Percentiles rank a stretch among this genome's conserved stretches.
Conservation (phyloP, 148 eudicot species). For the Rhododendron henanense region DNA sequence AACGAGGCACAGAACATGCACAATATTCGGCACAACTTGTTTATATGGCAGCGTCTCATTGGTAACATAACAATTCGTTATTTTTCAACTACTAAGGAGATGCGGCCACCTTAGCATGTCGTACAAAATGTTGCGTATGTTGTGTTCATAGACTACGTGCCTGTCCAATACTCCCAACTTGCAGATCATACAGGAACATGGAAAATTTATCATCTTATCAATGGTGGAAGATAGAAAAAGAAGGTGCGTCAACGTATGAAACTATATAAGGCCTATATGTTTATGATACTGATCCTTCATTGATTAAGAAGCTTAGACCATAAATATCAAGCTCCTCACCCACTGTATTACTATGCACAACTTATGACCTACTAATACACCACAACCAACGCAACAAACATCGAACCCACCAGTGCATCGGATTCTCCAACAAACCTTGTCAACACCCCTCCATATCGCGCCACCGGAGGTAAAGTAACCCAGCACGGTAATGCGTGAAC, state of each 20-base stretch:
- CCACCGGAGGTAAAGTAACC: constrained; percentile 83
- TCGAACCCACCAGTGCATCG: not conserved
- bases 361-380: constrained; percentile 1
- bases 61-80: not conserved
- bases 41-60: not conserved
- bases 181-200: not conserved
- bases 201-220: not conserved
- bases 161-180: not conserved
- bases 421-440: not conserved
- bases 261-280: not conserved
- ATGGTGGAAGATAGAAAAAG: not conserved
- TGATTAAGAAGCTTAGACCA: not conserved
- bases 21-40: not conserved
- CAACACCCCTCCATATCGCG: constrained; percentile 83
- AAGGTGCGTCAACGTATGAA: not conserved
- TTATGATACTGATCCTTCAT: not conserved
- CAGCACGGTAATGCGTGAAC: constrained; percentile 80
- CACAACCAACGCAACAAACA: not conserved
- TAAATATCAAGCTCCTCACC: not conserved
- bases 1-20: not conserved
- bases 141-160: not conserved
- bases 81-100: too few species aligned
- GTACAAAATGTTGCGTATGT: too few species aligned
- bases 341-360: not conserved
- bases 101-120: too few species aligned